Base-by-base conservation (phyloP, 805 yeast species). In the Starmerella gropengiesseri region DNA sequence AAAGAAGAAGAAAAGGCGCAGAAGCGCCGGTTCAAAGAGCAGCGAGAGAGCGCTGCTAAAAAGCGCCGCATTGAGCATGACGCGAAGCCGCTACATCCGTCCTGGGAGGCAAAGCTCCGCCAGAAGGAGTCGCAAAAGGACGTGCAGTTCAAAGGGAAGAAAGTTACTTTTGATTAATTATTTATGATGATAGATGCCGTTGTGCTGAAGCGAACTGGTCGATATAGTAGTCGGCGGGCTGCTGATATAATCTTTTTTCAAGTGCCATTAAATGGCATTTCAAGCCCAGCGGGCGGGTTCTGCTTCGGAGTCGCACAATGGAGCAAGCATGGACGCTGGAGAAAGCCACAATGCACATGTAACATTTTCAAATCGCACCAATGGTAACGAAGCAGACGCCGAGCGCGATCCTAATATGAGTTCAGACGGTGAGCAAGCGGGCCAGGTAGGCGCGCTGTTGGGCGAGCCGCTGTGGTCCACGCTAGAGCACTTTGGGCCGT, bases 41-140 rank as follows among this genome's bases (percentile, higher is more conserved):
- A 43, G 27, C 41, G 45, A 19, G 40, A 40, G 33, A 23, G 18
- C 17, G 27, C 40, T 20, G 59, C 8, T 75, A 49, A 16, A 53
- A 25, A 45, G 38, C 46, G 30, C 30, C 44, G 43, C 49, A 45
- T 47, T 49, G 51, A 43, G 41, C 49, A 48, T 11, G 58, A 49
- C 14, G 51, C 57, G 17, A 57, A 58, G 38, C 64, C 68, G 6
- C 49, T 81, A 50, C 99, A 91, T 73, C 99, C 99, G n/a, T 91
- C 98, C 2, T 91, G 99, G 99, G 78, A 75, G 54, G 98, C 98
- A 18, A 83, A 82, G 66, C 76, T 73, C 65, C 63, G 72, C 49
- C 82, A 77, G 21, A 81, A 82, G 56, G 81, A 80, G 52, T 73
- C 75, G 40, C 59, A 67, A 50, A 30, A 75, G 62, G 73, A 74